These are phyloP conservation scores for Thermothelomyces thermophilus DNA, from an alignment of 2,329 filamentous ascomycete species.

Conservation along the genomic window DNA sequence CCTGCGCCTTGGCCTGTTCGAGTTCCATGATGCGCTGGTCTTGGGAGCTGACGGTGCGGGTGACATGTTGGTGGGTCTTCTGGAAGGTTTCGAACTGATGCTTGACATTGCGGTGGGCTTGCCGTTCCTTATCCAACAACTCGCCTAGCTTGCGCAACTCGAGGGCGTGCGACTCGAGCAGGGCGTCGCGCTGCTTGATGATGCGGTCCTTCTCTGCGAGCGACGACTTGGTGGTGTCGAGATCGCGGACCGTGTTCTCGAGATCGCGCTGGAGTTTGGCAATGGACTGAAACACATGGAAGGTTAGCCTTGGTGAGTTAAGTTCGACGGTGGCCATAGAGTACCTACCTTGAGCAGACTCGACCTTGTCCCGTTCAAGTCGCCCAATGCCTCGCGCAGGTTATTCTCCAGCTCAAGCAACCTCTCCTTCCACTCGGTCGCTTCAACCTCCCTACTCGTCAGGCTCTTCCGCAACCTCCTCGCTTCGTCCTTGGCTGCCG, in stretches of 20 bases:
- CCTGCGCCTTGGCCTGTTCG: conserved; percentile 69
- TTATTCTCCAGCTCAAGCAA: conserved; percentile 85
- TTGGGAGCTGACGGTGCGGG: conserved; percentile 77
- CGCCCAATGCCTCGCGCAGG: conserved; percentile 77
- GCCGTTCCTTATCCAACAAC: conserved; percentile 83
- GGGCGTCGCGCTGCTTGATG: conserved; percentile 78
- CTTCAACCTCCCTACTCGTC: conserved; percentile 78
- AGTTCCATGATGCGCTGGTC: conserved; percentile 81
- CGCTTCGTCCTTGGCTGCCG: conserved; percentile 77
- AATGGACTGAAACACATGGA: conserved; percentile 56
- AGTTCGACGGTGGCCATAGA: background rate
- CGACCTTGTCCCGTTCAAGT: conserved; percentile 77
- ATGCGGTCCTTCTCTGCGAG: conserved; percentile 86
- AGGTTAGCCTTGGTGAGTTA: conserved; percentile 1
- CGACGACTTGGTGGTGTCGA: conserved; percentile 69
- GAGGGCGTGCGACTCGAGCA: conserved; percentile 82
- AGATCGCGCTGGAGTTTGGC: conserved; percentile 82
- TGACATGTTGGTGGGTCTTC: conserved; percentile 79
- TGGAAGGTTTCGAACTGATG: conserved; percentile 82
- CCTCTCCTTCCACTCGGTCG: conserved; percentile 83
- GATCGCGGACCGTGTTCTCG: conserved; percentile 73
- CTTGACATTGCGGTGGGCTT: conserved; percentile 77
- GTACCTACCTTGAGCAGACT: conserved; percentile 67
- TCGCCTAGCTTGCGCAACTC: conserved; percentile 81
- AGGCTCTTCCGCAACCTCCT: conserved; percentile 76